Evolutionary conservation across 257 asterid genomes (phyloP).

Genomic region (Misopates orontium): DNA sequence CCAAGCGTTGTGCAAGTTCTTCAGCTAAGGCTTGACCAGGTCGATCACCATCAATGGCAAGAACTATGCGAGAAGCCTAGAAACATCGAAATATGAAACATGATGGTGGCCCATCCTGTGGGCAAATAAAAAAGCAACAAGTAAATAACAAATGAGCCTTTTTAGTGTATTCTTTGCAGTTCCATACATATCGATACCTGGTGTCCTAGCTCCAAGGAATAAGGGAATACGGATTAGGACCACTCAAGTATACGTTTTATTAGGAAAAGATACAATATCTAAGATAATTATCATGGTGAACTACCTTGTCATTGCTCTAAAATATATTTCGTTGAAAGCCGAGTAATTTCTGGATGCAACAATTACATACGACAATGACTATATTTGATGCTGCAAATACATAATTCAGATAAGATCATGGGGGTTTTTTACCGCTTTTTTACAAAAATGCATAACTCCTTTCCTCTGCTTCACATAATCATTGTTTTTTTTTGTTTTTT

Average conservation of each 20-base stretch:
- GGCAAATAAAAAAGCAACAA: constrained; percentile 1
- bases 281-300: constrained; percentile 18
- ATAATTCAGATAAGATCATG: neutral
- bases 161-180: constrained; percentile 76
- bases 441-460: neutral
- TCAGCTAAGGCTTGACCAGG: constrained; percentile 98
- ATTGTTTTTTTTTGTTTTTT: neutral
- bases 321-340: neutral
- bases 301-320: neutral
- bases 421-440: neutral
- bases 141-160: constrained; percentile 48
- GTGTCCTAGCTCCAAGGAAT: constrained; percentile 80
- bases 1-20: constrained; percentile 97
- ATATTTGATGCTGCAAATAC: neutral
- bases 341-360: neutral
- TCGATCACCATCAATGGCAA: constrained; percentile 92
- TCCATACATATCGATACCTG: constrained; percentile 91
- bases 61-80: constrained; percentile 93
- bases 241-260: constrained; percentile 22
- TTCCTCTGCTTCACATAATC: neutral
- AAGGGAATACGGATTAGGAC: constrained; percentile 43
- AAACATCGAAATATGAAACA: constrained; percentile 19
- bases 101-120: too few relatives aligned
- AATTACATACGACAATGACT: neutral
- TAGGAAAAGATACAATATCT: neutral